phyloP scores from a whole-genome alignment of 495 filamentous ascomycete genomes.

The Podospora conica region DNA sequence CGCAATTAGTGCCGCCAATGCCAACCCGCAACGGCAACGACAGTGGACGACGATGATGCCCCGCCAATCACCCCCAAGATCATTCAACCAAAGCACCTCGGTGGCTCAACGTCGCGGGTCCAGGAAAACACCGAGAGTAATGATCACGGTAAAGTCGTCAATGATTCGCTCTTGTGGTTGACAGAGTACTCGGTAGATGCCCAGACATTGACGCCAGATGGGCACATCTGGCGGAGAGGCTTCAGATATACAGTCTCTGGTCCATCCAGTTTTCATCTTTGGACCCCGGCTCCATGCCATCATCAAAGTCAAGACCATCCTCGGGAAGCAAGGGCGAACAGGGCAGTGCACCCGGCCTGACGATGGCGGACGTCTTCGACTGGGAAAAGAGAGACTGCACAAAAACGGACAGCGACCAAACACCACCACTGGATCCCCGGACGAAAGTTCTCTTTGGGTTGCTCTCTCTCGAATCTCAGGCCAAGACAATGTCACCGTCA shows the following conservation, averaged over 20 bases:
- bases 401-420: background rate
- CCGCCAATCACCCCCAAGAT: background rate
- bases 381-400: background rate
- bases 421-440: background rate
- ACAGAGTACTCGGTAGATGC: background rate
- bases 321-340: background rate
- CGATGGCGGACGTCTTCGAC: background rate
- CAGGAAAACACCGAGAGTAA: conserved; percentile 1
- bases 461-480: background rate
- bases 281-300: background rate
- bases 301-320: background rate
- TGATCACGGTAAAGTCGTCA: background rate
- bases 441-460: background rate
- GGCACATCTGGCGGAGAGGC: background rate
- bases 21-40: background rate
- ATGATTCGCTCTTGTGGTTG: background rate
- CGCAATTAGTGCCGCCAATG: conserved; percentile 7
- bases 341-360: background rate
- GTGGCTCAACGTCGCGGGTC: conserved; percentile 17
- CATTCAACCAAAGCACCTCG: background rate
- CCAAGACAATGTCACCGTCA: background rate
- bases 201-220: background rate
- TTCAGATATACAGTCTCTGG: background rate
- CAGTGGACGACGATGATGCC: background rate
- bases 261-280: background rate